Conservation (phyloP, 495 filamentous ascomycete species). For the Penicillium herquei region DNA sequence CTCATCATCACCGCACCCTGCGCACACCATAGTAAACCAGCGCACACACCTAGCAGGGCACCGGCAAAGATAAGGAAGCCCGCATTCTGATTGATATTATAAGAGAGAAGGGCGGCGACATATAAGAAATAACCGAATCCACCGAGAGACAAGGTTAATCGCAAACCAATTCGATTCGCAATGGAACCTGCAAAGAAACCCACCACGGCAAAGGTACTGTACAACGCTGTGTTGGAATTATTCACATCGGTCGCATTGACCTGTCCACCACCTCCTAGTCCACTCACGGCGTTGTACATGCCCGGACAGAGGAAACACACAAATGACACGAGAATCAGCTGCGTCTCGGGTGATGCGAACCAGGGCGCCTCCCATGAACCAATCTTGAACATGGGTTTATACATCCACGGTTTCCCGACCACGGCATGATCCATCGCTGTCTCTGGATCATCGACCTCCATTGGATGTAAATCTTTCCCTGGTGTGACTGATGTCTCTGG, state of each 20-base stretch:
- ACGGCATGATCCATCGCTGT: constrained; percentile 24
- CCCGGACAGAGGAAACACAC: constrained; percentile 91
- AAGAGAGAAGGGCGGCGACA: constrained; percentile 71
- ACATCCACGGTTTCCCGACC: constrained; percentile 59
- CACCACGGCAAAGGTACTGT: constrained; percentile 81
- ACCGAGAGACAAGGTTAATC: constrained; percentile 70
- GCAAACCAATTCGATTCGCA: constrained; percentile 73
- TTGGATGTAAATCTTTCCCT: constrained; percentile 6
- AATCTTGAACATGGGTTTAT: constrained; percentile 57
- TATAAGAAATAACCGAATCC: constrained; percentile 88
- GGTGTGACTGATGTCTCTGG: background rate
- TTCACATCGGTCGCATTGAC: constrained; percentile 60
- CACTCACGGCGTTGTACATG: constrained; percentile 77
- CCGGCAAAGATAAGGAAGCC: constrained; percentile 60
- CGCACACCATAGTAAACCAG: constrained; percentile 84
- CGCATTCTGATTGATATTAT: constrained; percentile 70
- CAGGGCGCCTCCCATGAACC: constrained; percentile 57
- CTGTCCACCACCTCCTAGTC: constrained; percentile 71
- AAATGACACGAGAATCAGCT: constrained; percentile 73
- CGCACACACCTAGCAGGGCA: constrained; percentile 66
- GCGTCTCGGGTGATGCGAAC: constrained; percentile 74
- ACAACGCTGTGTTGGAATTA: constrained; percentile 70
- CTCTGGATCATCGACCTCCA: constrained; percentile 25
- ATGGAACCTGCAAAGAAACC: constrained; percentile 85
- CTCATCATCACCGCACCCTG: constrained; percentile 97